Base-by-base conservation (phyloP, 305 asterid genomes). In the Solanum hybrid region DNA sequence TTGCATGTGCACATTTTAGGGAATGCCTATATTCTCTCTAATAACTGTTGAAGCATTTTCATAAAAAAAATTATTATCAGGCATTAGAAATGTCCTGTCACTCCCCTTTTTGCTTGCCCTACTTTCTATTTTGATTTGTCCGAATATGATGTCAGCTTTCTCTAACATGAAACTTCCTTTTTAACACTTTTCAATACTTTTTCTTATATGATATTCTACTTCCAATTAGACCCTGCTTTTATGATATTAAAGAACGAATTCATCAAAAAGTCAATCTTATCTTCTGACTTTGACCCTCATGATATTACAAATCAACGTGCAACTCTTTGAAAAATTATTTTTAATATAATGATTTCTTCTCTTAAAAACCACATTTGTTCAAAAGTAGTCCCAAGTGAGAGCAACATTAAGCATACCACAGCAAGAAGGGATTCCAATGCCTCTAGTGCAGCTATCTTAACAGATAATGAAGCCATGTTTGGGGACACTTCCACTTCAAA, bases 381-480 rank as follows among this genome's bases (percentile, higher is more conserved):
- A 79, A n/a, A 51, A 56, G 88, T 56, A 85, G 88, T 56, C 46
- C 77, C 66, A 29, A 56, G 46, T 73, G 85, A 90, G 84, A 76
- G 32, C 32, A 69, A 26, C 20, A 72, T 75, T 73, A 88, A 89
- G 88, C 94, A 79, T 92, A 97, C 99, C 97, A 94, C 95, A 84
- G 92, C 93, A 51, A 97, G 92, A 90, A 97, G 98, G 82, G 96
- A 90, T 90, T 96, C 98, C 89, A 96, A 92, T 69, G 95, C 93
- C 95, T 96, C 96, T 91, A 97, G 69, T 24, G 99, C 99, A 79
- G 99, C 98, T 90, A 94, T 93, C 94, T 92, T 95, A 90, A 95
- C 91, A 78, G 96, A 90, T 80, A 94, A 77, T 88, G 96, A 93
- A 86, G 93, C 89, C 88, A 46, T 79, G 89, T 88, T 90, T 78